A percentile compares a stretch with the other conserved stretches of the same genome.
These are phyloP conservation scores for Saraca asoca DNA, from an alignment of 331 rosid species.

Conservation along the genomic window DNA sequence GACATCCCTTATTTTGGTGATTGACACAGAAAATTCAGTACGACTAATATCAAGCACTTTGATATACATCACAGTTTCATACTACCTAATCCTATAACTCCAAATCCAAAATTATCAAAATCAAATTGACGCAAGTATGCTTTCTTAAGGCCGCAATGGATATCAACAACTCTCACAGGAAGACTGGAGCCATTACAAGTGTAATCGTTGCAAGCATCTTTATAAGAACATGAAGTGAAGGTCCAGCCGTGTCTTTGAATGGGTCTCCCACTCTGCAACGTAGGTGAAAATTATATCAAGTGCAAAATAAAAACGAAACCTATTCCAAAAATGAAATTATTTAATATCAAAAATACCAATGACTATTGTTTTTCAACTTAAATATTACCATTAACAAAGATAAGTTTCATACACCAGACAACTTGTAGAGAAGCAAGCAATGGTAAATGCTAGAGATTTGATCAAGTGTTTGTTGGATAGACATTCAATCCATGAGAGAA, in stretches of 20 bases:
- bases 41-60: constrained; percentile 49
- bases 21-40: constrained; percentile 28
- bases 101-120: constrained; percentile 58
- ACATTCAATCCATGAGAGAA: too few relatives aligned
- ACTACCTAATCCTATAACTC: constrained; percentile 52
- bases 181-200: constrained; percentile 95
- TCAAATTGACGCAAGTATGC: constrained; percentile 43
- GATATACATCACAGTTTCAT: constrained; percentile 51
- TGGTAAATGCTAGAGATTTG: too few relatives aligned
- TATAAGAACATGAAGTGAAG: constrained; percentile 93
- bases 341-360: neutral
- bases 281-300: constrained; percentile 9
- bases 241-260: constrained; percentile 99
- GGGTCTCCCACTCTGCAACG: constrained; percentile 94
- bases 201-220: constrained; percentile 98
- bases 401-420: too few relatives aligned
- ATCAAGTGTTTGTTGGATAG: too few relatives aligned
- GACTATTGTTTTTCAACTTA: too few relatives aligned
- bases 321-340: too few relatives aligned
- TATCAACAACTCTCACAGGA: constrained; percentile 73
- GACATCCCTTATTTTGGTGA: constrained; percentile 40
- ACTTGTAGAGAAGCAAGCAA: too few relatives aligned
- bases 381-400: too few relatives aligned
- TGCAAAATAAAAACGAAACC: neutral
- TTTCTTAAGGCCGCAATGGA: constrained; percentile 35